Evolutionary conservation across 495 filamentous ascomycete genomes (phyloP).

Genomic region (Xeromyces bisporus): DNA sequence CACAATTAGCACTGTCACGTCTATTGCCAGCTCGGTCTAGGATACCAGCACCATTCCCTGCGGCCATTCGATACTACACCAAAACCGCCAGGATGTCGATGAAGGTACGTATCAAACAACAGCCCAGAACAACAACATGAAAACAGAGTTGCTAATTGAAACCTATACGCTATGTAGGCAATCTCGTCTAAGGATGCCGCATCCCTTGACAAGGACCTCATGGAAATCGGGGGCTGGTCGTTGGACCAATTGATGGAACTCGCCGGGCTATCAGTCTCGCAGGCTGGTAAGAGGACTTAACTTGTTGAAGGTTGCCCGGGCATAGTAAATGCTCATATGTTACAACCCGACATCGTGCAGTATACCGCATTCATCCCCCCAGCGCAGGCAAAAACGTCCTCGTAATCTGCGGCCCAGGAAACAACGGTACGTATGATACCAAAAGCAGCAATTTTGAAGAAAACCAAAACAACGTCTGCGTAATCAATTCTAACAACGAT

Average conservation of each 20-base stretch:
- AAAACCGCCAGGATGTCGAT: constrained; percentile 25
- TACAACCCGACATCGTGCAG: constrained; percentile 32
- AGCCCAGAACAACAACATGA: no score
- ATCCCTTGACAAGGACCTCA: constrained; percentile 81
- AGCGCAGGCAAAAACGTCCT: constrained; percentile 56
- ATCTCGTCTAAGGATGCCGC: constrained; percentile 75
- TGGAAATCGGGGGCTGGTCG: constrained; percentile 82
- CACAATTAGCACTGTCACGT: constrained; percentile 6
- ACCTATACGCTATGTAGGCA: constrained; percentile 39
- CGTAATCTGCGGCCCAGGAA: constrained; percentile 83
- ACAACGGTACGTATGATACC: constrained; percentile 85
- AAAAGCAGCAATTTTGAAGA: no score
- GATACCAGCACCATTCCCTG: background rate
- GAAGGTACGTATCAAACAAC: constrained; percentile 19
- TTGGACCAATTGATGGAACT: constrained; percentile 97
- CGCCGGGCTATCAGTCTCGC: constrained; percentile 81
- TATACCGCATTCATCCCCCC: constrained; percentile 69
- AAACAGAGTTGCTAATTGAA: constrained; percentile 1
- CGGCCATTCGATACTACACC: constrained; percentile 12
- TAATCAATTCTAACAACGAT: constrained; percentile 4
- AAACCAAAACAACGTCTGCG: no score
- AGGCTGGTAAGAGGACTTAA: constrained; percentile 44
- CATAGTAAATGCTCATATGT: no score
- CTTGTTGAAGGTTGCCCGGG: background rate
- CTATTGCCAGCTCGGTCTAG: constrained; percentile 1